Percentiles rank a stretch among this genome's conserved stretches.
phyloP scores from a whole-genome alignment of 805 yeast genomes.

The Metschnikowia arizonensis region DNA sequence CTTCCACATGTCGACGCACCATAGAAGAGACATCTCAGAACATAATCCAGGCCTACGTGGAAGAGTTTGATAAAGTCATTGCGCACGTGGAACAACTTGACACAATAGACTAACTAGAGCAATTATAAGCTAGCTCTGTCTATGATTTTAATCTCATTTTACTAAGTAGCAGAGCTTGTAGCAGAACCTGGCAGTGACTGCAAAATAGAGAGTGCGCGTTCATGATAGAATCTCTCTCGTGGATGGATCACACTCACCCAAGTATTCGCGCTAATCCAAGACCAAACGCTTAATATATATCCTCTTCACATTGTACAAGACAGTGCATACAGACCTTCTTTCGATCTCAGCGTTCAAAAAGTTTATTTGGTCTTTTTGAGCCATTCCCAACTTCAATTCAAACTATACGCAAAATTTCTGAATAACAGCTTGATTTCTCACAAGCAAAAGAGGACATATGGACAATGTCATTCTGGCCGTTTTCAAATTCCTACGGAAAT shows the following conservation, averaged over 20 bases:
- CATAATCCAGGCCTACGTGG: constrained; percentile 46
- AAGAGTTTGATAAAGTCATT: constrained; percentile 51
- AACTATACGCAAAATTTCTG: neutral
- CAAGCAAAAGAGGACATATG: constrained; percentile 1
- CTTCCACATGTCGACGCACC: constrained; percentile 48
- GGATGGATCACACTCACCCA: neutral
- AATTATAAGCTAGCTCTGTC: neutral
- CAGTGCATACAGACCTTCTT: neutral
- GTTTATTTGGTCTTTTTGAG: neutral
- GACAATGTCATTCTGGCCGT: constrained; percentile 46
- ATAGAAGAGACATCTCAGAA: constrained; percentile 44
- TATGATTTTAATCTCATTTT: neutral
- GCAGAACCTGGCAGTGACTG: constrained; percentile 4
- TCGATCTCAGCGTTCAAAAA: neutral
- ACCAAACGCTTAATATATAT: constrained; percentile 1
- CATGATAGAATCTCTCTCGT: neutral
- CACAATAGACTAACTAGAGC: constrained; percentile 13
- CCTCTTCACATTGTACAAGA: constrained; percentile 1
- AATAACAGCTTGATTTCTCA: neutral
- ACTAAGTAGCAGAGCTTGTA: neutral
- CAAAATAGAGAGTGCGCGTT: constrained; percentile 2
- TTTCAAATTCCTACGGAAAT: constrained; percentile 33
- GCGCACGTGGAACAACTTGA: constrained; percentile 30
- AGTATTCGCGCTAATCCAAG: constrained; percentile 2
- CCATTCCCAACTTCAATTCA: neutral